Base-by-base conservation (phyloP, 2,329 filamentous ascomycete species). In the Ilyonectria sp. region DNA sequence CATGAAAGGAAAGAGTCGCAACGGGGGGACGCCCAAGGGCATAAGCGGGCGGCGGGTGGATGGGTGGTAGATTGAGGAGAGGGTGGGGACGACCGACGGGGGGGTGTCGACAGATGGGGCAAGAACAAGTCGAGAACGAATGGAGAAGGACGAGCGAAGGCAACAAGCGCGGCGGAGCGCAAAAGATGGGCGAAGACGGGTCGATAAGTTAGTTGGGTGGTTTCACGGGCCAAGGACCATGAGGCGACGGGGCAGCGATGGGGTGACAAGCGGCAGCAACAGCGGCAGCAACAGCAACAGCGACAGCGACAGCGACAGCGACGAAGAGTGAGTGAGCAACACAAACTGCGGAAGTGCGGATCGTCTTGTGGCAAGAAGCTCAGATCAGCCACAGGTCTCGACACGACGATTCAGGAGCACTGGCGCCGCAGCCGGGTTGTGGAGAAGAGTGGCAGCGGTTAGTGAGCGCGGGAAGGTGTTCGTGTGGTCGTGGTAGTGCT, bases 1-100 rank as follows among this genome's bases (percentile, higher is more conserved):
- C 71, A 75, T 75, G 66, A 71, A 74, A 74, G 70, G 65, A 74
- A 70, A 69, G 68, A 72, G 60, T 72, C 60, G 71, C 67, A 61
- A 70, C 64, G 61, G 68, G 63, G 63, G 65, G 64, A 61, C 43
- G 60, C 65, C 67, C 59, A 60, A 67, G 71, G 63, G 63, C 58
- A 69, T 71, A 70, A 71, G 68, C 63, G 67, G 67, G 57, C 57
- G 54, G 63, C 68, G 65, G 69, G 63, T 68, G 69, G 65, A 70
- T 61, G 57, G 62, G 50, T 53, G 57, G 62, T 44, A 55, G 62
- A 60, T 44, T 74, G 71, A 68, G 71, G 71, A 68, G 67, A 64
- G 46, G 44, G 67, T 71, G 70, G 70, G 40, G 54, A 66, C 59
- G 44, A 50, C 60, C 58, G 52, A 65, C 55, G 57, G 60, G 64